These are phyloP conservation scores for Boletus subcaerulescens DNA, from an alignment of 768 basidiomycete species.

Conservation along the genomic window DNA sequence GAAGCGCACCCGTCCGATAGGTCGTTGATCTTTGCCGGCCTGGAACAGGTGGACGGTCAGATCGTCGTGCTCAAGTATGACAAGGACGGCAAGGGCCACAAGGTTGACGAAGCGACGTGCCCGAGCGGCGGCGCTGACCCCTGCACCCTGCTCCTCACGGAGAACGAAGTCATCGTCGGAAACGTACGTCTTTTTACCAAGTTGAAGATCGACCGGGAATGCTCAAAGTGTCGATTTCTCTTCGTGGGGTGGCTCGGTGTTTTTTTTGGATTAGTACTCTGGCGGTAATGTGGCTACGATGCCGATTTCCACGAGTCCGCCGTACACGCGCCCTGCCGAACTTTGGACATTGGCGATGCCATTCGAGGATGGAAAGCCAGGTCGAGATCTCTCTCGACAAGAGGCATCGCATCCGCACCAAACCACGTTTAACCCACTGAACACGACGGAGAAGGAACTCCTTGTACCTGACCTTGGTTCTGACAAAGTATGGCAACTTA, in stretches of 20 bases:
- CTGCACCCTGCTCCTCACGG: constrained; percentile 58
- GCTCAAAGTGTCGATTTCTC: background rate
- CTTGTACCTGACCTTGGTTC: constrained; percentile 75
- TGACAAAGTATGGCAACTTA: constrained; percentile 61
- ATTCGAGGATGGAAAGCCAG: constrained; percentile 45
- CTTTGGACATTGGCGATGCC: constrained; percentile 36
- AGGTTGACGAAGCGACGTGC: constrained; percentile 40
- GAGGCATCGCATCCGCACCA: constrained; percentile 78
- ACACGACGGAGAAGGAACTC: constrained; percentile 50
- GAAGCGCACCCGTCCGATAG: constrained; percentile 53
- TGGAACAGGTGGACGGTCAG: constrained; percentile 68
- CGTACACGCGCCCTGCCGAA: constrained; percentile 40
- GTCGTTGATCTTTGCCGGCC: constrained; percentile 59
- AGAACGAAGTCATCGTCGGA: constrained; percentile 58
- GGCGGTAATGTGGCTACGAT: constrained; percentile 57
- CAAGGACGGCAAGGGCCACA: constrained; percentile 42
- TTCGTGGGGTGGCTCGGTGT: background rate
- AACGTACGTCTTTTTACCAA: constrained; percentile 61
- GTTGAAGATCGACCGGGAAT: background rate
- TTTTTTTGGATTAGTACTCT: constrained; percentile 50
- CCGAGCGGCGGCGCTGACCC: constrained; percentile 58
- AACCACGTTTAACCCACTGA: constrained; percentile 41
- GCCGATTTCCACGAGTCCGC: constrained; percentile 48
- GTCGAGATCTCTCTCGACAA: constrained; percentile 68
- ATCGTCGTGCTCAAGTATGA: constrained; percentile 59